These are phyloP conservation scores for Panicum miliaceum DNA, from an alignment of 176 grass and related monocot species.

Conservation along the genomic window DNA sequence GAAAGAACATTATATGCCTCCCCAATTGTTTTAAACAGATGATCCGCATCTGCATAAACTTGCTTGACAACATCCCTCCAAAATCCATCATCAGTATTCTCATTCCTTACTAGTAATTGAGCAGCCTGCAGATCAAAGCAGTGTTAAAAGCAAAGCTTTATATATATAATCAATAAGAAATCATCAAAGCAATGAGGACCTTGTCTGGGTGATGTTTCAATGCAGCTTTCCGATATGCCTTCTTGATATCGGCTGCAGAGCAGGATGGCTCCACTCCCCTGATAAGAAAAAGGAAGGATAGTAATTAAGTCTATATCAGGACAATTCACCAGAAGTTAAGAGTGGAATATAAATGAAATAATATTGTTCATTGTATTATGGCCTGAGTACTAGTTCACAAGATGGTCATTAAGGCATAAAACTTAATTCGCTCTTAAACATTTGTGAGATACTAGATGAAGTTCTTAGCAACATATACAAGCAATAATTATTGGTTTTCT, in stretches of 20 bases:
- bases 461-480: neutral
- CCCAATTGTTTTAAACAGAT: conserved; percentile 92
- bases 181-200: conserved; percentile 41
- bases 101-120: conserved; percentile 79
- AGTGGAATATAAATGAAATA: conserved; percentile 1
- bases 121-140: conserved; percentile 57
- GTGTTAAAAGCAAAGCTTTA: conserved; percentile 37
- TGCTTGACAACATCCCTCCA: conserved; percentile 85
- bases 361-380: conserved; percentile 1
- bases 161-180: conserved; percentile 35
- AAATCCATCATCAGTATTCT: conserved; percentile 74
- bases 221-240: conserved; percentile 95
- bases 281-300: conserved; percentile 32
- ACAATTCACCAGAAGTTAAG: neutral
- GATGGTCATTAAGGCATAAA: neutral
- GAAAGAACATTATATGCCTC: conserved; percentile 97
- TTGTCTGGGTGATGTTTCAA: conserved; percentile 95
- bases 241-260: conserved; percentile 84
- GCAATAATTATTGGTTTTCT: neutral
- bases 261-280: conserved; percentile 84
- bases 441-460: conserved; percentile 14
- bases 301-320: conserved; percentile 37
- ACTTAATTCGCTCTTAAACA: neutral
- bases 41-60: conserved; percentile 86
- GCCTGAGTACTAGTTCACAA: neutral